phyloP scores from a whole-genome alignment of 163 green algal genomes.

The Chlorella variabilis region DNA sequence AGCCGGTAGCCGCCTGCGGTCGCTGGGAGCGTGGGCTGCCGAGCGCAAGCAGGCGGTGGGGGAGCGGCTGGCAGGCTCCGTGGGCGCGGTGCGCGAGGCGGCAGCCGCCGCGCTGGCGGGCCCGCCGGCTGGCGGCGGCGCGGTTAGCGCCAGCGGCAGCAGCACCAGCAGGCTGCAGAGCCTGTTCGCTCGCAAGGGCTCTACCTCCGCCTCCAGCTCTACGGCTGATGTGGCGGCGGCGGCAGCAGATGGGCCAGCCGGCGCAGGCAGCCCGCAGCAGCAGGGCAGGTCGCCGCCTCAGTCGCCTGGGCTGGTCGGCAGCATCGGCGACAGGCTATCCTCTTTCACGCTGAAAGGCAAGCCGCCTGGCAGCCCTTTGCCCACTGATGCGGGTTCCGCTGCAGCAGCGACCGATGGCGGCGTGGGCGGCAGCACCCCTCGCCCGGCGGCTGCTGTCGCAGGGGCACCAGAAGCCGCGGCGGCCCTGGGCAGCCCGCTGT shows the following conservation, averaged over 20 bases:
- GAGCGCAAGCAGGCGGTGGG: slow-evolving; percentile 5
- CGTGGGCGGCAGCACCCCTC: no score
- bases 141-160: slow-evolving; percentile 6
- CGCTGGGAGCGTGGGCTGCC: slow-evolving; percentile 1
- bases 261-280: not conserved
- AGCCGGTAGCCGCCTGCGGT: slow-evolving; percentile 3
- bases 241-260: not conserved
- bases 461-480: no score
- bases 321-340: slow-evolving; percentile 8
- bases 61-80: slow-evolving; percentile 7
- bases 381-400: no score
- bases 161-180: slow-evolving; percentile 21
- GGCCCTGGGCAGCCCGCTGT: not conserved
- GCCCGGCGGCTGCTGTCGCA: no score
- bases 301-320: slow-evolving; percentile 17
- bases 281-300: not conserved
- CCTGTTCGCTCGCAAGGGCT: slow-evolving; percentile 8
- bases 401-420: no score
- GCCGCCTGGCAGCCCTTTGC: not conserved
- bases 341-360: not conserved
- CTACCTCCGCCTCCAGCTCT: not conserved
- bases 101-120: not conserved
- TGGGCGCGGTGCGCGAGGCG: slow-evolving; percentile 8
- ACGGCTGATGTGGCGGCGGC: not conserved
- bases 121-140: not conserved